Evolutionary conservation across 1,139 yeast species (phyloP).

Genomic region (Candida neerlandica): DNA sequence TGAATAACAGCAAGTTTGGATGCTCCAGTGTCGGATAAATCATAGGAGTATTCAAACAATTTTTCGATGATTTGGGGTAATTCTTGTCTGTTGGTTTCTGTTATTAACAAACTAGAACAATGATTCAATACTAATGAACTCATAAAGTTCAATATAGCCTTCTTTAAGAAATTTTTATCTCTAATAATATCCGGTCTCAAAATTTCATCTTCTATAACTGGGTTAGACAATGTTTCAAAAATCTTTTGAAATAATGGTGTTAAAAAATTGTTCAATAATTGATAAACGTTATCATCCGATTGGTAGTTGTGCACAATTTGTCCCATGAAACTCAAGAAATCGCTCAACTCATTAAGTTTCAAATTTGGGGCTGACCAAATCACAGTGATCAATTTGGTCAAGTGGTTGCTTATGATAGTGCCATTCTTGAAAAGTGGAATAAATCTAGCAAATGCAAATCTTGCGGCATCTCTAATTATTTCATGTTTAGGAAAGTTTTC

Average conservation of each 20-base stretch:
- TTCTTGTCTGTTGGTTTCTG: constrained; percentile 62
- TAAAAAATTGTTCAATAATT: constrained; percentile 69
- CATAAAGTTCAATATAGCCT: constrained; percentile 69
- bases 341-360: constrained; percentile 68
- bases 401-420: constrained; percentile 48
- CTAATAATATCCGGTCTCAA: constrained; percentile 54
- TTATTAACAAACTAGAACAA: constrained; percentile 73
- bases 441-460: constrained; percentile 85
- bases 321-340: constrained; percentile 82
- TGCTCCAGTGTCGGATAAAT: constrained; percentile 53
- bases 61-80: constrained; percentile 67
- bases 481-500: constrained; percentile 72
- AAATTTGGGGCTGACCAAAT: constrained; percentile 68
- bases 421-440: constrained; percentile 62
- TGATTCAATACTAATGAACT: constrained; percentile 75
- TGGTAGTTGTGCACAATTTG: constrained; percentile 83
- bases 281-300: constrained; percentile 67
- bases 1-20: constrained; percentile 74
- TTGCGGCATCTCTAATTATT: constrained; percentile 77
- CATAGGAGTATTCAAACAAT: constrained; percentile 67
- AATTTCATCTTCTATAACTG: constrained; percentile 22
- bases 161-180: constrained; percentile 64
- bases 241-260: constrained; percentile 74
- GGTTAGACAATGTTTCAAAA: constrained; percentile 50
- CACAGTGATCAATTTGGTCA: constrained; percentile 75